Evolutionary conservation across 2,329 filamentous ascomycete species (phyloP), one percentile per base, ranked within the genome.

Genomic region (Rachicladosporium sp.): DNA sequence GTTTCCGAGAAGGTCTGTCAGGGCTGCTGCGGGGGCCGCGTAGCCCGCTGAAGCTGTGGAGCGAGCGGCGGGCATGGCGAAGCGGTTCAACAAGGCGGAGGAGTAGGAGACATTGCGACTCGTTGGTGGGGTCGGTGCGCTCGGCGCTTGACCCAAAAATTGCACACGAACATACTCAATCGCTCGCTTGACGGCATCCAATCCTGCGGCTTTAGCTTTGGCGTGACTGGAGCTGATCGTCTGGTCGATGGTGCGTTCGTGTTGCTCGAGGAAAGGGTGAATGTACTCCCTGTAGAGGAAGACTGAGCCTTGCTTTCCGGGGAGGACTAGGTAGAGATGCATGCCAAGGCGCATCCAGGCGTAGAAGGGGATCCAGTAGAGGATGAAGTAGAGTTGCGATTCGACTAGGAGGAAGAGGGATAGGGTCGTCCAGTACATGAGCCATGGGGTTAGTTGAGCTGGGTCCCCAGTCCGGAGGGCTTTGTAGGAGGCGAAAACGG

Each of bases 401-500:
- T 96, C 91, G 62, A 79, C 76, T 45, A 91, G 74, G 41, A 88
- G 71, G 52, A 80, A 76, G 59, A 84, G 80, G 45, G 84, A 83
- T 48, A 95, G 75, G 15, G 94, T 86, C 44, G 94, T 86, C 82
- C 89, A 98, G 73, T 96, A 98, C 82, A 96, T 96, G 50, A 96
- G 76, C 91, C 91, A 98, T 79, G 89, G 89, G 47, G 85, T 85
- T 44, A 95, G 73, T 58, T 93, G 79, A 29, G 85, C 80, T 2
- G 88, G 87, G 61, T 95, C 85, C 38, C 82, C 82, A 10, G 86
- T 88, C 65, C 91, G 89, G 57, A 98, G 81, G 36, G 91, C 89
- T 70, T 96, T 96, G 74, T 95, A 96, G 48, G 89, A 94, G 50
- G 89, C 88, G 66, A 94, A 96, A 47, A 95, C 78, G 37, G 91